Evolutionary conservation across 2,329 filamentous ascomycete species (phyloP).

Genomic region (Dendrostoma leiphaemia): DNA sequence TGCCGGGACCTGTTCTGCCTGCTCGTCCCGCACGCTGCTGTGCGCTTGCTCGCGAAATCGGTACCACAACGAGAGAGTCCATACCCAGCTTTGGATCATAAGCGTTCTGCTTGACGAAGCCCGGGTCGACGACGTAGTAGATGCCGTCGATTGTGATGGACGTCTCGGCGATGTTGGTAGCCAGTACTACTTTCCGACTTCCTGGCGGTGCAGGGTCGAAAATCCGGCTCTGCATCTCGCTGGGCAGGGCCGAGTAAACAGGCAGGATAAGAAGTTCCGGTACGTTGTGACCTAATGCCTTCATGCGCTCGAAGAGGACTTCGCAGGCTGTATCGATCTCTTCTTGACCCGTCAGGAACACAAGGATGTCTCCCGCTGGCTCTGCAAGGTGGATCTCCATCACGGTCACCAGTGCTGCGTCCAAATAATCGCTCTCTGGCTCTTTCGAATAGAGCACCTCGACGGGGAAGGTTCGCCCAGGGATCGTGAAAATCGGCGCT

Average conservation of each 20-base stretch:
- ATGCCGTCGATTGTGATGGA: slow-evolving; percentile 98
- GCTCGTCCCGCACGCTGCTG: slow-evolving; percentile 92
- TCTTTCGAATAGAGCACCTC: slow-evolving; percentile 95
- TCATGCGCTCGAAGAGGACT: slow-evolving; percentile 93
- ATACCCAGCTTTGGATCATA: slow-evolving; percentile 97
- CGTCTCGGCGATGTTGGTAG: slow-evolving; percentile 97
- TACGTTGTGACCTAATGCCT: slow-evolving; percentile 83
- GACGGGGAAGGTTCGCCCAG: slow-evolving; percentile 90
- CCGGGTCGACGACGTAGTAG: slow-evolving; percentile 94
- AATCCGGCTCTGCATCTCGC: slow-evolving; percentile 89
- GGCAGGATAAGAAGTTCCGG: slow-evolving; percentile 91
- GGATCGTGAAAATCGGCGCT: slow-evolving; percentile 95
- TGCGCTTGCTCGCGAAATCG: slow-evolving; percentile 94
- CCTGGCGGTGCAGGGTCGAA: slow-evolving; percentile 91
- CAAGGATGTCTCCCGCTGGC: slow-evolving; percentile 86
- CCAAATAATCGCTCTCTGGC: slow-evolving; percentile 92
- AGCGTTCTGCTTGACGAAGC: slow-evolving; percentile 96
- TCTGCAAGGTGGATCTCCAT: slow-evolving; percentile 98
- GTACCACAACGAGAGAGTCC: slow-evolving; percentile 93
- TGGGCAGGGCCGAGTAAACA: slow-evolving; percentile 92
- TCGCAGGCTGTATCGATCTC: slow-evolving; percentile 96
- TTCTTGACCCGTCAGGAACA: slow-evolving; percentile 96
- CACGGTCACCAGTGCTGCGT: slow-evolving; percentile 89
- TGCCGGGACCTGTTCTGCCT: slow-evolving; percentile 90
- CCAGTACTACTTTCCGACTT: slow-evolving; percentile 90